Base-by-base conservation (phyloP, 1,284 basidiomycete genomes). In the Moesziomyces globuligerus region DNA sequence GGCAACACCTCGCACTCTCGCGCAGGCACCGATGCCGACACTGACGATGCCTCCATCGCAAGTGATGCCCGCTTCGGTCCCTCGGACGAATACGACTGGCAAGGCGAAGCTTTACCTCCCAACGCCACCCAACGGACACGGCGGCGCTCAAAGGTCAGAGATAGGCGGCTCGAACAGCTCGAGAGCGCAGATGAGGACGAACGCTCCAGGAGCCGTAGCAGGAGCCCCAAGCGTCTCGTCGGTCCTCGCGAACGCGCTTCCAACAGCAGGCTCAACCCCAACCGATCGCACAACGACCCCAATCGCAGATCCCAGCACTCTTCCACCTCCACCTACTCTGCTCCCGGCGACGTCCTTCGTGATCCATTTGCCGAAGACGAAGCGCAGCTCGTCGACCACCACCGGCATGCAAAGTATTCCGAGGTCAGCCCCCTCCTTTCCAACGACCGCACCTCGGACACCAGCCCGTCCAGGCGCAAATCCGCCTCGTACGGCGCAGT, bases 181-280 rank as follows among this genome's bases (percentile, higher is more conserved):
- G 72, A 64, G 20, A 69, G 54, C 32, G 64, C 53, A 1, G 69
- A 71, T 42, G 50, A 54, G n/a, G 71, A 76, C 8, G 60, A 75
- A 36, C 52, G 53, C 17, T 56, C 49, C 37, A 44, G 71, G 8
- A 75, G 74, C 44, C 44, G 68, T 7, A 78, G 74, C 39, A 58
- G 58, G 17, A 75, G 73, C 43, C 73, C 75, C 4, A 75, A 78
- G 53, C 57, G 65, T 0, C 51, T 78, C 7, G 21, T 47, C 2
- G 42, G 41, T 1, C 46, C 54, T 5, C 38, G 55, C 2, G 61
- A 65, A 28, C 45, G 54, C 7, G 47, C 48, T 3, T 54, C 55
- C 9, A 46, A 48, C 45, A 70, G 55, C 42, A 57, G 23, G n/a
- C 55, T 59, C 23, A 55, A 55, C 17, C 64, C 56, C 21, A 52